Evolutionary conservation across 495 filamentous ascomycete species (phyloP), one percentile per base, ranked within the genome.

Genomic region (Acidiella bohemica): DNA sequence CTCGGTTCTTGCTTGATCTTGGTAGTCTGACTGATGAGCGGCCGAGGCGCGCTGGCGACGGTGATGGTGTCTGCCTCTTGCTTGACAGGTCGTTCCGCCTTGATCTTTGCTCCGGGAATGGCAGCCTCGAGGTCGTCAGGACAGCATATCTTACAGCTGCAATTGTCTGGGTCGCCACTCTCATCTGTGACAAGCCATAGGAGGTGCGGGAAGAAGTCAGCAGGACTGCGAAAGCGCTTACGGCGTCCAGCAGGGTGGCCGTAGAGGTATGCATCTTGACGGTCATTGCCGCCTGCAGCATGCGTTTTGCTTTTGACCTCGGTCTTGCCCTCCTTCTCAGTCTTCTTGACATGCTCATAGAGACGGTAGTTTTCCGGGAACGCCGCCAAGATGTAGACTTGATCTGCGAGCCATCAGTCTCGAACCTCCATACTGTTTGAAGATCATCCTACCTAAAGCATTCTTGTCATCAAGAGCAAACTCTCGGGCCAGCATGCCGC

Each of bases 131-230:
- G 26, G 32, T 67, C 63, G 23, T 65, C 55, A 9, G 66, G 67
- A 2, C 55, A 65, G 47, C 71, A 75, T 8, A 71, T 52, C 45
- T 64, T 66, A 49, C 74, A 78, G 8, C 57, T 51, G 53, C 74
- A 78, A 46, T 78, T 75, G n/a, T 60, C 59, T 11, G 61, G 60
- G 51, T 77, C 69, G 22, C 64, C 67, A 12, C 48, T 59, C 41
- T 60, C 56, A 46, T 76, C 73, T 13, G 63, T 62, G 8, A 59
- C 55, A 6, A 78, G 57, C 75, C 75, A 79, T 13, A 75, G 51
- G 4, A 78, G 59, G 54, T 79, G 75, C 7, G 66, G 68, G 31
- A 73, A 71, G 58, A 78, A 78, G 29, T 78, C 73, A 4, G 53
- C 58, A 4, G 74, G 71, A 39, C 67, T 75, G 37, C 73, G 53